These are phyloP conservation scores for Fusarium sp. DNA, from an alignment of 2,329 filamentous ascomycete genomes.

Conservation along the genomic window DNA sequence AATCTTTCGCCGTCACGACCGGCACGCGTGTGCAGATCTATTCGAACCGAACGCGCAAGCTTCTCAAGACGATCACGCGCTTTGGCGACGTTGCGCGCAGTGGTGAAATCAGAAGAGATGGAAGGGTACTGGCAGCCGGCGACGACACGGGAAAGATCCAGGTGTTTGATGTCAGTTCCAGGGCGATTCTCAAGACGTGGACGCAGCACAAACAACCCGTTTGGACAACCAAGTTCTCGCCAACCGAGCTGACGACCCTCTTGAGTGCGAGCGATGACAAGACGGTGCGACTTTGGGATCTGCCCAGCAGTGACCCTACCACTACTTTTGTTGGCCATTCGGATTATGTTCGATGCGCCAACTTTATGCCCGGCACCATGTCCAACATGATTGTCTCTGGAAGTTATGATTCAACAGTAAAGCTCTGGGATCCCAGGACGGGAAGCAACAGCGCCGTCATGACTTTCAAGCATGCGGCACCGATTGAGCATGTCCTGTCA, in stretches of 20 bases:
- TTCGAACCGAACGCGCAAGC: conserved; percentile 89
- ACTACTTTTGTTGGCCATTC: conserved; percentile 85
- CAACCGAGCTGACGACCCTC: conserved; percentile 82
- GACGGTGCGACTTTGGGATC: conserved; percentile 93
- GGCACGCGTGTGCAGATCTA: conserved; percentile 93
- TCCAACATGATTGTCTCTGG: conserved; percentile 86
- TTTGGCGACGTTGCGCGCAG: conserved; percentile 92
- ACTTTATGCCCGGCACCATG: conserved; percentile 79
- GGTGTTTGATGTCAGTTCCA: conserved; percentile 88
- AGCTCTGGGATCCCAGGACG: conserved; percentile 89
- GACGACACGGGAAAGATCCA: conserved; percentile 93
- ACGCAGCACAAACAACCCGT: conserved; percentile 92
- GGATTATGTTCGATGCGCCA: conserved; percentile 90
- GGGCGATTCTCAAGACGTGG: conserved; percentile 96
- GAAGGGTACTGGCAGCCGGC: conserved; percentile 86
- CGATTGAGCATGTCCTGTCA: conserved; percentile 87
- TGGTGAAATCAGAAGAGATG: conserved; percentile 88
- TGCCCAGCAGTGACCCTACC: conserved; percentile 80
- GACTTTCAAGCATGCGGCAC: conserved; percentile 93
- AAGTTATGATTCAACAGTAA: conserved; percentile 93
- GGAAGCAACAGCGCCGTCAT: conserved; percentile 75
- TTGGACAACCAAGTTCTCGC: conserved; percentile 92
- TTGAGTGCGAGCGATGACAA: conserved; percentile 93
- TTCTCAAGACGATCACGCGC: conserved; percentile 91
- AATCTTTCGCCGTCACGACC: conserved; percentile 92